Evolutionary conservation across 192 early-diverging fungal genomes (phyloP), one percentile per base, ranked within the genome.

Genomic region (Obelidium mucronatum): DNA sequence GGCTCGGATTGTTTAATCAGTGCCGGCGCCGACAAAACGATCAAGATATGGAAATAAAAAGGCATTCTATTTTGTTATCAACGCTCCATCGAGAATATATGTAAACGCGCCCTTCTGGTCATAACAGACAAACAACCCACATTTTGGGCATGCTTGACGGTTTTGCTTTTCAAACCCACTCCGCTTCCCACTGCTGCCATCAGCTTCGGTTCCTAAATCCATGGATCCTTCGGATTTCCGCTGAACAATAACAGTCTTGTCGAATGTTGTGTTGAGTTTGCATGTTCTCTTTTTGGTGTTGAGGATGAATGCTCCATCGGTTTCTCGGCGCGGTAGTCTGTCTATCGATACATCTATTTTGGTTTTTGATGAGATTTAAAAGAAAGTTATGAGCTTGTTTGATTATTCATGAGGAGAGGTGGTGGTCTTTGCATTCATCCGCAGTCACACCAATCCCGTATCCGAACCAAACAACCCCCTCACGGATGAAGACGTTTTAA

Each of bases 251-350:
- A 70, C 63, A 15, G 54, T 77, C 24, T 63, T 51, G 5, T 26
- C 26, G 40, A 40, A 58, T 11, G 40, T 40, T 17, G 76, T 70
- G 68, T 80, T 80, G 58, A 80, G 36, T 42, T 77, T 76, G 75
- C 73, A 71, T 17, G 55, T 64, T 19, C 79, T 48, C 40, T 77
- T 76, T 51, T 75, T 76, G n/a, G 66, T 80, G 67, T 76, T 76
- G 61, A 80, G 42, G 52, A 80, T 71, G 55, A 61, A 67, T 19
- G 79, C 65, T 19, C 79, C 79, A 61, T 80, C 79, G 22, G 75
- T 73, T 44, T 52, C 24, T 17, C 75, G 73, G 13, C 67, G 54
- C 2, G 75, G 79, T 28, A 77, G 56, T 26, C 59, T 37, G 37
- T 40, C 66, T 13, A 77, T 36, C 8, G 11, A 26, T 51, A 72